Conservation (phyloP, 1,284 basidiomycete genomes). For the Cryptococcus deneoformans region DNA sequence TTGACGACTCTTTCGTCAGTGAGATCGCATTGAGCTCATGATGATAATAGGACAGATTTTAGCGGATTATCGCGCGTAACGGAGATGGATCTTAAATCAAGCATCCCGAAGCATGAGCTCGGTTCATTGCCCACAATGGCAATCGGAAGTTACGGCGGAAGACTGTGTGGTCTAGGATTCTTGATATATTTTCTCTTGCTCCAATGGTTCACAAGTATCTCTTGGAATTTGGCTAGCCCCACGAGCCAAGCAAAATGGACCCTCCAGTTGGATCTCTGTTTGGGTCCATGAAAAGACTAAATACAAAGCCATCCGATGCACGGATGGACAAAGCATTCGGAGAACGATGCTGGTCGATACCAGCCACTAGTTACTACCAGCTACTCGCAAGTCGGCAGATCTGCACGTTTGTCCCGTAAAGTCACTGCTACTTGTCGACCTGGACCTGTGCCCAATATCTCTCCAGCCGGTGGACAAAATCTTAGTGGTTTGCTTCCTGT, state of each 20-base stretch:
- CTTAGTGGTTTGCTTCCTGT: not conserved
- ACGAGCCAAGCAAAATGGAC: not conserved
- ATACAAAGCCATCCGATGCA: constrained; percentile 36
- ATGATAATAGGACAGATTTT: not conserved
- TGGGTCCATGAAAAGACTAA: constrained; percentile 37
- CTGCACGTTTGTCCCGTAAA: constrained; percentile 27
- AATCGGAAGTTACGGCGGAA: constrained; percentile 18
- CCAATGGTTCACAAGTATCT: constrained; percentile 26
- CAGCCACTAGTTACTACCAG: constrained; percentile 17
- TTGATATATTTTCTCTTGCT: constrained; percentile 24
- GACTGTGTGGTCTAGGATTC: constrained; percentile 27
- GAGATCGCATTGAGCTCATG: constrained; percentile 38
- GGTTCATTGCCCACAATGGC: constrained; percentile 43
- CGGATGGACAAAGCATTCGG: constrained; percentile 35
- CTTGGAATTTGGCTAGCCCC: constrained; percentile 21
- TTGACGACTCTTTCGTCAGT: constrained; percentile 30
- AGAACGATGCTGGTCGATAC: constrained; percentile 34
- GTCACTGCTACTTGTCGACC: constrained; percentile 30
- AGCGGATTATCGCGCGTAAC: not conserved
- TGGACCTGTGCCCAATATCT: constrained; percentile 34
- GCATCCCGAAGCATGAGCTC: not conserved
- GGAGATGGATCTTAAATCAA: no score
- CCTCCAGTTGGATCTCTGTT: not conserved
- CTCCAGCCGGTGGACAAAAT: not conserved
- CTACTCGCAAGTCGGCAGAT: no score